Conservation (phyloP, 1,139 yeast species). For the Suhomyces maxii region DNA sequence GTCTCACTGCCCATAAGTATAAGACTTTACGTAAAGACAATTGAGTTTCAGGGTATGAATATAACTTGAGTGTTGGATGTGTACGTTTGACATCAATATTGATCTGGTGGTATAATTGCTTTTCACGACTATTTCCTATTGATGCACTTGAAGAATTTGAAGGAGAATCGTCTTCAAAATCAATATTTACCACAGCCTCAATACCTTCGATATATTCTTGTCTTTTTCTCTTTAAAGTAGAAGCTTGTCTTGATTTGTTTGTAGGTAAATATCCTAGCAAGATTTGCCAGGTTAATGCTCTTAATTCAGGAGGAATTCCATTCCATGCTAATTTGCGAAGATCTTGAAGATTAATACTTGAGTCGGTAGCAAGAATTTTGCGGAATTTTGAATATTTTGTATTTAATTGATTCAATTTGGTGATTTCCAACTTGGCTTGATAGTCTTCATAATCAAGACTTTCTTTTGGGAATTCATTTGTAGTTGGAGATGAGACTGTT, state of each 20-base stretch:
- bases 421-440: conserved; percentile 46
- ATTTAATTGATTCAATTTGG: conserved; percentile 57
- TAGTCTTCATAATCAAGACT: conserved; percentile 31
- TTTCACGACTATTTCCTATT: conserved; percentile 48
- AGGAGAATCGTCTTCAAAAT: conserved; percentile 46
- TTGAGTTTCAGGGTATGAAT: conserved; percentile 70
- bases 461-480: conserved; percentile 16
- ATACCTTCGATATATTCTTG: conserved; percentile 81
- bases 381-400: conserved; percentile 69
- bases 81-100: conserved; percentile 95
- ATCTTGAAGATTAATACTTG: conserved; percentile 53
- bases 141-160: conserved; percentile 37
- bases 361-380: conserved; percentile 57
- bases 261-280: conserved; percentile 88
- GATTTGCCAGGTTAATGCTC: conserved; percentile 89
- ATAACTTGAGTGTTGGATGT: conserved; percentile 78
- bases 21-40: conserved; percentile 74
- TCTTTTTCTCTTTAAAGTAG: conserved; percentile 74
- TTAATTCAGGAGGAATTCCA: conserved; percentile 80
- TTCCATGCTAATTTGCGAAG: conserved; percentile 87
- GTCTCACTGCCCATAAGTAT: conserved; percentile 94
- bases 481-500: not conserved
- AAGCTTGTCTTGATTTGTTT: conserved; percentile 69
- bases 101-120: conserved; percentile 91
- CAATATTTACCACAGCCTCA: conserved; percentile 32